These are phyloP conservation scores for Talaromyces nanjingensis DNA, from an alignment of 495 filamentous ascomycete species.

Conservation along the genomic window DNA sequence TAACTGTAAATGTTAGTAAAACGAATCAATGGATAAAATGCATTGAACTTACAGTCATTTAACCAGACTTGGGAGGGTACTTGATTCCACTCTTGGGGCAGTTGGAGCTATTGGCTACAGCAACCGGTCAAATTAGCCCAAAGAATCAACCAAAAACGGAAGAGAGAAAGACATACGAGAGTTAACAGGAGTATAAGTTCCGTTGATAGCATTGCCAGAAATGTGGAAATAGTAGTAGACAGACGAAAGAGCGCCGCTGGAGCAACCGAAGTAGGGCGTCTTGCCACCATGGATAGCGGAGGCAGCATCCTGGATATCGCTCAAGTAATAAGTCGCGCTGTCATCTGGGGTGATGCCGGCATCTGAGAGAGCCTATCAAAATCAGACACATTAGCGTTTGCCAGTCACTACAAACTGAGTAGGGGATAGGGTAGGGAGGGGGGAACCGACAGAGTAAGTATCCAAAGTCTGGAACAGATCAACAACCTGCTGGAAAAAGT, in stretches of 20 bases:
- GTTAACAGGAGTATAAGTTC: constrained; percentile 53
- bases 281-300: constrained; percentile 46
- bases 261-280: constrained; percentile 58
- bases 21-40: neutral
- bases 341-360: constrained; percentile 59
- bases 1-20: too few relatives aligned
- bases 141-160: neutral
- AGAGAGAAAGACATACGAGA: constrained; percentile 31
- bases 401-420: too few relatives aligned
- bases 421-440: too few relatives aligned
- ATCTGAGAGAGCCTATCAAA: constrained; percentile 42
- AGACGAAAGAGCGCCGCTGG: constrained; percentile 51
- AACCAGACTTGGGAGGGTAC: constrained; percentile 48
- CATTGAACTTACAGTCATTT: neutral
- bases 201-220: constrained; percentile 61
- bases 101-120: constrained; percentile 42
- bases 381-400: too few relatives aligned
- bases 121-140: neutral
- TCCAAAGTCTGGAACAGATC: constrained; percentile 57
- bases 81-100: constrained; percentile 51
- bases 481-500: constrained; percentile 55
- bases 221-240: constrained; percentile 76
- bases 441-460: constrained; percentile 43
- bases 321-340: constrained; percentile 52
- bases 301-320: constrained; percentile 56